Conservation (phyloP, 2,329 filamentous ascomycete genomes). For the Epichloe gansuensis region DNA sequence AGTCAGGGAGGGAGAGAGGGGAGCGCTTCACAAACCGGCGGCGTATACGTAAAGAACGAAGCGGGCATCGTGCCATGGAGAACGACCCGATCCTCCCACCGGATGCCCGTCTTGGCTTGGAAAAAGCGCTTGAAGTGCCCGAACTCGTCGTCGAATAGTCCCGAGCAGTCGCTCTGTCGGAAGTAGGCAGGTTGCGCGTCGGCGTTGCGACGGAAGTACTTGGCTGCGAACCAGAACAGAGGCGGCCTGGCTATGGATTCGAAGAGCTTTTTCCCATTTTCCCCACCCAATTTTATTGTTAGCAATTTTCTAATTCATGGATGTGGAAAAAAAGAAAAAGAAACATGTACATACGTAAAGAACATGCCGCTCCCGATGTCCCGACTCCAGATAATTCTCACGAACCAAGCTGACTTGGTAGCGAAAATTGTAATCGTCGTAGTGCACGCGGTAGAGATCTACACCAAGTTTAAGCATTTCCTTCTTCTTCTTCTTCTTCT, state of each 20-base stretch:
- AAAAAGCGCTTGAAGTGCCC: slow-evolving; percentile 46
- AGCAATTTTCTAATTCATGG: too few species aligned
- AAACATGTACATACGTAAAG: slow-evolving; percentile 39
- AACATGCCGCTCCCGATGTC: slow-evolving; percentile 11
- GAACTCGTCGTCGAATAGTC: slow-evolving; percentile 32
- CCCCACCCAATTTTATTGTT: too few species aligned
- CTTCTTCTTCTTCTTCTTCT: slow-evolving; percentile 13
- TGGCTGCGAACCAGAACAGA: slow-evolving; percentile 49
- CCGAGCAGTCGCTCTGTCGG: slow-evolving; percentile 26
- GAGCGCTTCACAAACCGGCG: slow-evolving; percentile 27
- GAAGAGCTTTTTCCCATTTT: slow-evolving; percentile 41
- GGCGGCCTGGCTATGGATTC: slow-evolving; percentile 48
- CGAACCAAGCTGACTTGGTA: slow-evolving; percentile 54
- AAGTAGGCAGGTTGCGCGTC: slow-evolving; percentile 24
- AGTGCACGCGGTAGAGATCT: slow-evolving; percentile 55
- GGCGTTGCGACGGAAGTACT: slow-evolving; percentile 31
- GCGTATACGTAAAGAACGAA: slow-evolving; percentile 31
- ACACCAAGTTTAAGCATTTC: neutral
- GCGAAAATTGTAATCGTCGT: slow-evolving; percentile 47
- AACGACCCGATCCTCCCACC: slow-evolving; percentile 45
- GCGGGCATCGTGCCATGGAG: slow-evolving; percentile 19
- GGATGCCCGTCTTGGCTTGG: slow-evolving; percentile 39
- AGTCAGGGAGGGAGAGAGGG: neutral
- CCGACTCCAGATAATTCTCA: slow-evolving; percentile 17
- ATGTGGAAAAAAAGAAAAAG: neutral